Base-by-base conservation (phyloP, 495 filamentous ascomycete species). In the Aspergillus steynii region DNA sequence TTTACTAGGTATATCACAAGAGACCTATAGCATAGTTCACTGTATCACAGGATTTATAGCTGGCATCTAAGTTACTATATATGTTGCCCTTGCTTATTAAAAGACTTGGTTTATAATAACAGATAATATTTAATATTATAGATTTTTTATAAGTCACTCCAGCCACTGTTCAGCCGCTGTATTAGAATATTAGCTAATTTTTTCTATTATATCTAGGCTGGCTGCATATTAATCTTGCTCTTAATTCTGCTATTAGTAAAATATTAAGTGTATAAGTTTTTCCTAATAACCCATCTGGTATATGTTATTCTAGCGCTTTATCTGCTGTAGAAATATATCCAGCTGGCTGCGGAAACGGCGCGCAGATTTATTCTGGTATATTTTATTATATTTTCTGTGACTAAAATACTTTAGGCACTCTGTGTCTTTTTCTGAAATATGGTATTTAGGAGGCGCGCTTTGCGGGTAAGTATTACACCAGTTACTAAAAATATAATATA, bases 1-100 rank as follows among this genome's bases (percentile, higher is more conserved):
- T 15, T 42, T 71, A 5, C 63, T 72, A 28, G 66, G 68, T 20
- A 53, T 72, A 12, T 68, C 67, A 25, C 66, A 69, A 20, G 50
- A 67, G 37, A 64, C 64, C 37, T 71, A 67, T 52, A 53, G 67
- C 58, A 50, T 65, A 6, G 28, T 61, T 29, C 55, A 77, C 61
- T 55, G 67, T 28, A 59, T 50, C 49, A 59, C 72, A 37, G 66
- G 63, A 34, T 53, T 64, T 34, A 67, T 71, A 20, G 62, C 64
- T 5, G 29, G 56, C 25, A 10, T 66, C 15, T 53, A 69, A 49
- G 68, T 54, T 25, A 29, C 56, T 8, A 34, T 55, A 14, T 59
- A 69, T 54, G 32, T 65, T 27, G 50, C 58, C 12, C 63, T 65
- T 31, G 46, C 60, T 10, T 29, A 25, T 53, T 49, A 34, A 10